Conservation (phyloP, 495 filamentous ascomycete genomes). For the Penicillium pancosmium region DNA sequence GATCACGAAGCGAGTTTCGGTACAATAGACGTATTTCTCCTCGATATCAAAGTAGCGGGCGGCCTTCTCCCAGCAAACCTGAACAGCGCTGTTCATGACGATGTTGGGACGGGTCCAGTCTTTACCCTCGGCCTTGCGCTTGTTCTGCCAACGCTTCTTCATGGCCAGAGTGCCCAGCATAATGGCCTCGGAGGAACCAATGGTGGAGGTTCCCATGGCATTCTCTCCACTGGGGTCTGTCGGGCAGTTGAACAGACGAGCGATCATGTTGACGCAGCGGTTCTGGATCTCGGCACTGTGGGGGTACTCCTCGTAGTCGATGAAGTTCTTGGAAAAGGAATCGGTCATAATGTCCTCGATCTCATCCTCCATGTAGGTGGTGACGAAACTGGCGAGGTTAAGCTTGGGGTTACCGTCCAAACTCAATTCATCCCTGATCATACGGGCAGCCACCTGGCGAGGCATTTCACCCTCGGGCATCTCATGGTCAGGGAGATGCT, state of each 20-base stretch:
- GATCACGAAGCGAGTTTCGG: conserved; percentile 77
- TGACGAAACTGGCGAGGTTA: conserved; percentile 50
- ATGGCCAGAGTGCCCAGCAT: conserved; percentile 89
- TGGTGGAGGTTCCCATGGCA: conserved; percentile 81
- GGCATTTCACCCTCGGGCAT: conserved; percentile 94
- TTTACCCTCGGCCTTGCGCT: conserved; percentile 76
- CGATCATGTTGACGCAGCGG: conserved; percentile 92
- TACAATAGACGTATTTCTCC: conserved; percentile 87
- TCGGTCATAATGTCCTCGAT: conserved; percentile 90
- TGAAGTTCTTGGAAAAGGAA: conserved; percentile 89
- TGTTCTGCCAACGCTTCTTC: conserved; percentile 94
- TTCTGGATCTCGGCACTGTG: conserved; percentile 89
- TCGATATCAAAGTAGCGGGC: conserved; percentile 94
- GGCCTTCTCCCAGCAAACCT: conserved; percentile 97
- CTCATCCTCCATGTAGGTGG: conserved; percentile 67
- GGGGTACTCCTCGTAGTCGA: conserved; percentile 91
- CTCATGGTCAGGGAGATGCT: conserved; percentile 75
- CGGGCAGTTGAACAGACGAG: conserved; percentile 80
- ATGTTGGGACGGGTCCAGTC: conserved; percentile 78
- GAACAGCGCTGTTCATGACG: conserved; percentile 88
- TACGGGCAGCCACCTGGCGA: conserved; percentile 83
- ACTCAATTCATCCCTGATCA: conserved; percentile 93
- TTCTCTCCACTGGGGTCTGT: conserved; percentile 47
- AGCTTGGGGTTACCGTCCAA: conserved; percentile 88
- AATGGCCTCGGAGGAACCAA: conserved; percentile 87